Evolutionary conservation across 495 filamentous ascomycete species (phyloP).

Genomic region (Talaromyces ruber): DNA sequence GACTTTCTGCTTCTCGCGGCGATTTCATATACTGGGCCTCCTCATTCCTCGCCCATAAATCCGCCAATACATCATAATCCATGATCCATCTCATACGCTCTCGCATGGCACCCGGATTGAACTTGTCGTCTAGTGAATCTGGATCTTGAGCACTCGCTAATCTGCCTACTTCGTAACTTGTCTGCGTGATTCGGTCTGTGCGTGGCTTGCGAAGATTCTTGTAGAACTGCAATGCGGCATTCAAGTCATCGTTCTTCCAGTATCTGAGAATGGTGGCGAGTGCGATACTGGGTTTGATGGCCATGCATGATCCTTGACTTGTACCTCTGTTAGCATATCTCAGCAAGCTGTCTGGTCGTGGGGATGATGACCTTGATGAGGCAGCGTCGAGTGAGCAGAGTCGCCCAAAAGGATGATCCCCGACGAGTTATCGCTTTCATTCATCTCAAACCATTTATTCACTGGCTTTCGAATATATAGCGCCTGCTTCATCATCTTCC

Average conservation of each 20-base stretch:
- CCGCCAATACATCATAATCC: constrained; percentile 24
- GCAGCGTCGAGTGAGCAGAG: background rate
- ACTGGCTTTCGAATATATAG: background rate
- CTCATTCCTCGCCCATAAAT: constrained; percentile 9
- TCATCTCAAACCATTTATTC: background rate
- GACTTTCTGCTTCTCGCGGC: background rate
- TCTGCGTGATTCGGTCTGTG: background rate
- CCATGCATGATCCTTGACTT: background rate
- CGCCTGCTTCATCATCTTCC: background rate
- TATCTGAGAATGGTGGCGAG: background rate
- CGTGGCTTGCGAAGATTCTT: background rate
- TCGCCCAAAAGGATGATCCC: background rate
- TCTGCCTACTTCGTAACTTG: background rate
- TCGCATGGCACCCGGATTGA: background rate
- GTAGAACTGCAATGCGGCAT: background rate
- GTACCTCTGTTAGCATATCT: background rate
- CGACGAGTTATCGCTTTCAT: background rate
- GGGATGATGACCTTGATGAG: background rate
- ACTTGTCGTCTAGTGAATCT: background rate
- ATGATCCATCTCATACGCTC: constrained; percentile 10
- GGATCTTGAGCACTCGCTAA: background rate
- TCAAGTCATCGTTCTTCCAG: background rate
- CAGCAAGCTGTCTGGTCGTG: background rate
- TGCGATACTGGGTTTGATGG: background rate
- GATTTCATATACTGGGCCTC: background rate